These are phyloP conservation scores for Yarrowia osloensis DNA, from an alignment of 805 yeast genomes.

Conservation along the genomic window DNA sequence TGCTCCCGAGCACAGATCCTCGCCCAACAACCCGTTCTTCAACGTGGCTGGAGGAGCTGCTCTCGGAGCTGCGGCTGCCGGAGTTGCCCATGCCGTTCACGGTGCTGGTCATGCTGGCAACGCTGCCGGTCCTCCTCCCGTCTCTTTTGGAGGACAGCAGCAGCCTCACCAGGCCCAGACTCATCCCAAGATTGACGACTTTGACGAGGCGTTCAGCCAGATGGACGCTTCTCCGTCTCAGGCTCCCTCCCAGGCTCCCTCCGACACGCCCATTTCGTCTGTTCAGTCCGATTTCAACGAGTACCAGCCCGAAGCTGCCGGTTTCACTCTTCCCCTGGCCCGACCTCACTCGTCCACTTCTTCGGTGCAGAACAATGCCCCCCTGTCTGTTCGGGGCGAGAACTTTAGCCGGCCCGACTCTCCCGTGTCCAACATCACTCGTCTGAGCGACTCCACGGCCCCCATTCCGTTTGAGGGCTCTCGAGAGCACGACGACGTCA, in stretches of 20 bases:
- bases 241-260: slow-evolving; percentile 36
- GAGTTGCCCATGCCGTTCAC: slow-evolving; percentile 35
- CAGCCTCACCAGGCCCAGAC: too few relatives aligned
- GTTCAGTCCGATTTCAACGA: slow-evolving; percentile 39
- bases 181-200: slow-evolving; percentile 5
- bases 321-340: slow-evolving; percentile 50
- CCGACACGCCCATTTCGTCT: slow-evolving; percentile 40
- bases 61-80: slow-evolving; percentile 34
- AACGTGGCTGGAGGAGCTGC: slow-evolving; percentile 29
- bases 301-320: slow-evolving; percentile 30
- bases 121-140: slow-evolving; percentile 38
- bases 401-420: slow-evolving; percentile 50
- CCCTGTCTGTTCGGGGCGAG: slow-evolving; percentile 79
- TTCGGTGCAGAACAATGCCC: slow-evolving; percentile 89
- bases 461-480: slow-evolving; percentile 29
- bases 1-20: slow-evolving; percentile 23
- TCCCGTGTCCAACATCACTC: slow-evolving; percentile 37
- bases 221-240: slow-evolving; percentile 37
- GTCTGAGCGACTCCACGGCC: slow-evolving; percentile 24
- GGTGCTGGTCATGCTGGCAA: neutral
- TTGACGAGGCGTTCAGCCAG: slow-evolving; percentile 38
- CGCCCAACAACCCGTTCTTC: slow-evolving; percentile 29
- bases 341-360: slow-evolving; percentile 84
- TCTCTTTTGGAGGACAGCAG: slow-evolving; percentile 13
- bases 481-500: slow-evolving; percentile 24